Percentiles rank a stretch among this genome's conserved stretches.
phyloP scores from a whole-genome alignment of 2,329 filamentous ascomycete genomes.

The Colletotrichum spinosum region DNA sequence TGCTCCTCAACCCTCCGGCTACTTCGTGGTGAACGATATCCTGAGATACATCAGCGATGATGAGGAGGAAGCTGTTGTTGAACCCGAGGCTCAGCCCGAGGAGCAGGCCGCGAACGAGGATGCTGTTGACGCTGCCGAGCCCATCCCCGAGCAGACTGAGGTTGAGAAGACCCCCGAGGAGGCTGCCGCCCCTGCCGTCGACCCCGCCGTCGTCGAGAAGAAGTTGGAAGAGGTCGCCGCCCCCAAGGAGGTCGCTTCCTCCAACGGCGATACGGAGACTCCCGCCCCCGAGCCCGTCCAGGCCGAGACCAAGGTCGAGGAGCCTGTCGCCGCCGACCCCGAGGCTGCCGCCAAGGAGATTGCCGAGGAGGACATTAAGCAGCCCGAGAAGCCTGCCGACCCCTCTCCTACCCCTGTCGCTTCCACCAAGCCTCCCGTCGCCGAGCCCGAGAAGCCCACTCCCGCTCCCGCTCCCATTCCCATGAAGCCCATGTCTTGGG shows the following conservation, averaged over 20 bases:
- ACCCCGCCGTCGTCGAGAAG: constrained; percentile 73
- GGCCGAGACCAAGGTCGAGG: constrained; percentile 41
- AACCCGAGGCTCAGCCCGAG: constrained; percentile 48
- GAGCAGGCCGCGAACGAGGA: constrained; percentile 59
- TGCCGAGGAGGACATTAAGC: constrained; percentile 66
- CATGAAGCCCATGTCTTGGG: constrained; percentile 79
- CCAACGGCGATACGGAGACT: constrained; percentile 47
- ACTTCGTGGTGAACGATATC: constrained; percentile 98
- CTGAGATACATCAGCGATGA: constrained; percentile 93
- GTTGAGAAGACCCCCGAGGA: constrained; percentile 43
- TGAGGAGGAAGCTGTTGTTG: constrained; percentile 72
- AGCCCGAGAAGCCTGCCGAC: constrained; percentile 75
- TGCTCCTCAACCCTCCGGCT: constrained; percentile 94
- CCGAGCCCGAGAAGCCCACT: constrained; percentile 50
- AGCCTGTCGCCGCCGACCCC: constrained; percentile 51
- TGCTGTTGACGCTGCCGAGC: constrained; percentile 49
- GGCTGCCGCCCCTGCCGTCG: constrained; percentile 45
- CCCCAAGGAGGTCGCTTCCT: constrained; percentile 49
- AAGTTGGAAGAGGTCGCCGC: constrained; percentile 76
- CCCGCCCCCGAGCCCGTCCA: constrained; percentile 52
- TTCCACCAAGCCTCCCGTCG: constrained; percentile 54
- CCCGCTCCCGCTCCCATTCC: constrained; percentile 65
- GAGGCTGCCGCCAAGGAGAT: constrained; percentile 65
- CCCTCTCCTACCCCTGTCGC: constrained; percentile 67
- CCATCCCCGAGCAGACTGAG: constrained; percentile 39